Evolutionary conservation across 441 rosid species (phyloP).

Genomic region (Eutrema salsugineum): DNA sequence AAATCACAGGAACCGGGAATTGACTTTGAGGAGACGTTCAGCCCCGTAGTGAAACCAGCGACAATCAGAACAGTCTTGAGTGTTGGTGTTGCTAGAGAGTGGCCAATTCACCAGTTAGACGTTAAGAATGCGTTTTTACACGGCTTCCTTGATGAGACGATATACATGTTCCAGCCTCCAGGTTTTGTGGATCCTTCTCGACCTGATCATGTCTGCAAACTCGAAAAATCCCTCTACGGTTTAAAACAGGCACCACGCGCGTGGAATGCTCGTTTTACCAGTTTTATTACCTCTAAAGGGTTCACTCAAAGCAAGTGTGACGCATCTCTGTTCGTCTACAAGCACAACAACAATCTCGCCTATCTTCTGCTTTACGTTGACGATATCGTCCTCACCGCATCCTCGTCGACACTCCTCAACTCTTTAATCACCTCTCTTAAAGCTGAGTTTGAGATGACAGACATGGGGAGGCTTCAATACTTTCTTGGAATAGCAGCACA

Average conservation of each 20-base stretch:
- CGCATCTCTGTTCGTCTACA: background rate
- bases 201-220: background rate
- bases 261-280: too few relatives aligned
- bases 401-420: background rate
- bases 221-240: background rate
- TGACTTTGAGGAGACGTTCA: background rate
- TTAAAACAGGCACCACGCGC: background rate
- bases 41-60: background rate
- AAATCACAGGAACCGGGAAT: background rate
- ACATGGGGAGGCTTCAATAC: background rate
- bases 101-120: background rate
- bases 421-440: background rate
- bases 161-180: background rate
- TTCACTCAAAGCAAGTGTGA: background rate
- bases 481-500: background rate
- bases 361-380: background rate
- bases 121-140: background rate
- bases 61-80: background rate
- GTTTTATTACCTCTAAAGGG: too few relatives aligned
- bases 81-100: fast-evolving
- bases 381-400: background rate
- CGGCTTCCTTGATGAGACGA: background rate
- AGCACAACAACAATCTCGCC: background rate
- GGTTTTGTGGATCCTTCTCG: background rate
- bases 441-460: background rate